Evolutionary conservation across 352 stramenopile genomes (phyloP).

Genomic region (Synura sp.): DNA sequence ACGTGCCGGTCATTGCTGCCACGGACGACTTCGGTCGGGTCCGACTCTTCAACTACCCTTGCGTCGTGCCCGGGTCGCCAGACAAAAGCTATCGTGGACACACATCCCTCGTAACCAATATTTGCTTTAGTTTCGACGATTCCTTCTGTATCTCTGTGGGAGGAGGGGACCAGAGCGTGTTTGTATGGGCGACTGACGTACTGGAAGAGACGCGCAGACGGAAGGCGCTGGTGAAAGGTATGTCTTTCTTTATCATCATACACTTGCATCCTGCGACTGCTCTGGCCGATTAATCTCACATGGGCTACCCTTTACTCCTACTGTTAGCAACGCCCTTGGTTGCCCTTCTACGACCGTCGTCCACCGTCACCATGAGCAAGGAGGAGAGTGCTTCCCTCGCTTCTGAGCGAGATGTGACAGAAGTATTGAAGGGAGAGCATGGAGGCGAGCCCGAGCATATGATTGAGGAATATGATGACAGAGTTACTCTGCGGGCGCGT

Average conservation of each 20-base stretch:
- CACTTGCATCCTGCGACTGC: too few species aligned
- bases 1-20: conserved; percentile 58
- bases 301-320: too few species aligned
- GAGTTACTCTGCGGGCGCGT: conserved; percentile 23
- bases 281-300: too few species aligned
- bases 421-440: too few species aligned
- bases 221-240: not conserved
- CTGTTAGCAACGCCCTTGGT: not conserved
- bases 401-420: not conserved
- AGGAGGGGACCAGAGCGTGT: conserved; percentile 51
- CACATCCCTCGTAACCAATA: conserved; percentile 52
- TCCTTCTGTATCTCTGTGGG: conserved; percentile 55
- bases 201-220: conserved; percentile 60
- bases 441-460: not conserved
- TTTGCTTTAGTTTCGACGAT: conserved; percentile 60
- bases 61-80: conserved; percentile 49
- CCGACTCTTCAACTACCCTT: conserved; percentile 64
- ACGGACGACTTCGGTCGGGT: conserved; percentile 72
- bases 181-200: conserved; percentile 69
- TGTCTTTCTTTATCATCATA: too few species aligned
- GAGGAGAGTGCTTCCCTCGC: not conserved
- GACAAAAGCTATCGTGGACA: conserved; percentile 65
- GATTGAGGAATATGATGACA: not conserved
- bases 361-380: not conserved
- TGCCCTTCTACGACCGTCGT: not conserved